Percentiles rank a stretch among this genome's conserved stretches.
Evolutionary conservation across 257 asterid species (phyloP).

Genomic region (Solanum arcanum): DNA sequence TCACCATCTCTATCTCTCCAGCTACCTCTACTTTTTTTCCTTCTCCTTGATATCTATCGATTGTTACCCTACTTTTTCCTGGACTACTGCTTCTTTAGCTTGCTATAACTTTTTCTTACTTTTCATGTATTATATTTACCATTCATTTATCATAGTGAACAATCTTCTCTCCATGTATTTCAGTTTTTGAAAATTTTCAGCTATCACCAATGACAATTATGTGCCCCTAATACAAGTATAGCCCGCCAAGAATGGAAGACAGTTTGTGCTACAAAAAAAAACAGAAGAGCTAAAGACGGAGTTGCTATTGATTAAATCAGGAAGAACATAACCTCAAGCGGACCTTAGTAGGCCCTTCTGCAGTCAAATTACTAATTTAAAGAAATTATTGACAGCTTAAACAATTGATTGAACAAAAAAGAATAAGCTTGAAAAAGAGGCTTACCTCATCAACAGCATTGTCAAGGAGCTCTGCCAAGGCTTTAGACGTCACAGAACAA

Average conservation of each 20-base stretch:
- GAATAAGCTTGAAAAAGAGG: background rate
- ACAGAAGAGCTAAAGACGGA: background rate
- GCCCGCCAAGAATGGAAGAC: background rate
- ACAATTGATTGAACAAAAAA: background rate
- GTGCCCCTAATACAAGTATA: background rate
- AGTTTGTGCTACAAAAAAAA: background rate
- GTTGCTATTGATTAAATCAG: background rate
- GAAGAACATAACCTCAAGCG: background rate
- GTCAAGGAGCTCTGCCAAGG: conserved; percentile 89
- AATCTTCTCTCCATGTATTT: background rate
- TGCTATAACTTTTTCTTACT: background rate
- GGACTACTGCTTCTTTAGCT: background rate
- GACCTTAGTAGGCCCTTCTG: background rate
- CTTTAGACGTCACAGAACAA: conserved; percentile 32
- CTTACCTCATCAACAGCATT: conserved; percentile 88
- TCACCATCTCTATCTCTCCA: background rate
- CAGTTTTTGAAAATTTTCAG: background rate
- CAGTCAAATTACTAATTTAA: background rate
- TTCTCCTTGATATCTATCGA: background rate
- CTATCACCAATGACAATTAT: background rate
- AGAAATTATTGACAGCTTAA: background rate
- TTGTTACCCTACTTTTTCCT: background rate
- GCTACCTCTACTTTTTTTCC: background rate
- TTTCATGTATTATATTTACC: background rate
- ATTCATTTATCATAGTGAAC: background rate